Percentiles rank a stretch among this genome's conserved stretches.
Evolutionary conservation across 2,329 filamentous ascomycete genomes (phyloP).

Genomic region (Stagonosporopsis vannaccii): DNA sequence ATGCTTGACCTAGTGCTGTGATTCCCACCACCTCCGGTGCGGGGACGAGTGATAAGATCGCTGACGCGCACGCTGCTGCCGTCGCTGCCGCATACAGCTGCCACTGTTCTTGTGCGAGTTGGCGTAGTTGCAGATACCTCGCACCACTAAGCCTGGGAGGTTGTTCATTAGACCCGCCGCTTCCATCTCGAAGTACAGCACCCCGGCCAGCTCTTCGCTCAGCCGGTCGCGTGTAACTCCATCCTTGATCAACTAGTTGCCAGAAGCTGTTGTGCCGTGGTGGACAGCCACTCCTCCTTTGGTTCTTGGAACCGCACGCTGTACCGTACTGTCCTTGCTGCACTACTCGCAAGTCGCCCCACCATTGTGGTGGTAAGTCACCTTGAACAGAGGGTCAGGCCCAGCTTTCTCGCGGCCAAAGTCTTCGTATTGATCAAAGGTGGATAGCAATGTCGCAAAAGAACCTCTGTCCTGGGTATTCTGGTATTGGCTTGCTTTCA

Average conservation of each 20-base stretch:
- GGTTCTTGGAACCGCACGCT: background rate
- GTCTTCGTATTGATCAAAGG: background rate
- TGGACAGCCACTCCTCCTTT: constrained; percentile 2
- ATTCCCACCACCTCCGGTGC: background rate
- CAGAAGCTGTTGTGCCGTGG: constrained; percentile 18
- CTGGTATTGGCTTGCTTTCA: background rate
- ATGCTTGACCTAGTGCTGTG: background rate
- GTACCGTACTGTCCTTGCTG: background rate
- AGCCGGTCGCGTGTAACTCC: constrained; percentile 5
- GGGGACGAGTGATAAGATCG: constrained; percentile 1
- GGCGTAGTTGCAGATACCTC: constrained; percentile 14
- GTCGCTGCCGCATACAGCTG: constrained; percentile 12
- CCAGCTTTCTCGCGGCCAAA: background rate
- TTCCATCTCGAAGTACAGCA: constrained; percentile 16
- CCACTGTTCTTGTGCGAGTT: constrained; percentile 16
- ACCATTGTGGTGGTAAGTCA: constrained; percentile 2
- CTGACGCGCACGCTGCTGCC: constrained; percentile 9
- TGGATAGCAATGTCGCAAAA: background rate
- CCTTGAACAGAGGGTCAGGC: background rate
- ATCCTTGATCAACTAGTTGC: constrained; percentile 19
- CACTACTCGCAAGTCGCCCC: constrained; percentile 10
- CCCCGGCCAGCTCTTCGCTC: constrained; percentile 15
- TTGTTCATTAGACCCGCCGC: constrained; percentile 10
- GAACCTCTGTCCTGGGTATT: background rate
- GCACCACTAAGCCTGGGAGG: constrained; percentile 11